Evolutionary conservation across 75 land plant genomes (phyloP).

Genomic region (Picea glauca): DNA sequence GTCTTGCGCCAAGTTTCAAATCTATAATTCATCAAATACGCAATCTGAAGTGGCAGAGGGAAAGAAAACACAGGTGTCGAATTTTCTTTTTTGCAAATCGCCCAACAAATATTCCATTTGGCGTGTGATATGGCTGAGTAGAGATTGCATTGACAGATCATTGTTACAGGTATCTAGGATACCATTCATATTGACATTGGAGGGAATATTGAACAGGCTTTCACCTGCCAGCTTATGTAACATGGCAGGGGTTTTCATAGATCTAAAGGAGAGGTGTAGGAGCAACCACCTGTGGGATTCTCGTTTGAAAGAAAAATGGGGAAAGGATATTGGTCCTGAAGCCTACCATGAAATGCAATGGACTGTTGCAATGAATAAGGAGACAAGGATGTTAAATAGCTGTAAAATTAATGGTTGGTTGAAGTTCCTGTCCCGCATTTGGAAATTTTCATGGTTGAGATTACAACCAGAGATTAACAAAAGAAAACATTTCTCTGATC

Average conservation of each 20-base stretch:
- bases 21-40: no score
- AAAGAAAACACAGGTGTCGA: no score
- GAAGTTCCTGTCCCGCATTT: constrained; percentile 26
- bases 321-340: constrained; percentile 29
- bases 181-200: constrained; percentile 44
- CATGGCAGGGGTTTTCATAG: constrained; percentile 43
- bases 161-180: no score
- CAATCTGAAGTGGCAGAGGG: no score
- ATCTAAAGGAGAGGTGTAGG: constrained; percentile 29
- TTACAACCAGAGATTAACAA: constrained; percentile 21
- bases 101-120: no score
- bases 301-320: constrained; percentile 41
- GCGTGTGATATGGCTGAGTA: no score
- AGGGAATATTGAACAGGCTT: constrained; percentile 39
- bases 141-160: no score
- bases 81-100: no score
- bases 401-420: constrained; percentile 25
- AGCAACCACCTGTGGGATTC: constrained; percentile 42
- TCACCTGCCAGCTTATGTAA: constrained; percentile 38
- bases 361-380: constrained; percentile 28
- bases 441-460: constrained; percentile 50
- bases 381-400: constrained; percentile 16
- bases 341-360: constrained; percentile 73
- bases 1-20: no score
- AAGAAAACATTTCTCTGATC: no score